Base-by-base conservation (phyloP, 257 asterid species). In the Gentiana macrophylla region DNA sequence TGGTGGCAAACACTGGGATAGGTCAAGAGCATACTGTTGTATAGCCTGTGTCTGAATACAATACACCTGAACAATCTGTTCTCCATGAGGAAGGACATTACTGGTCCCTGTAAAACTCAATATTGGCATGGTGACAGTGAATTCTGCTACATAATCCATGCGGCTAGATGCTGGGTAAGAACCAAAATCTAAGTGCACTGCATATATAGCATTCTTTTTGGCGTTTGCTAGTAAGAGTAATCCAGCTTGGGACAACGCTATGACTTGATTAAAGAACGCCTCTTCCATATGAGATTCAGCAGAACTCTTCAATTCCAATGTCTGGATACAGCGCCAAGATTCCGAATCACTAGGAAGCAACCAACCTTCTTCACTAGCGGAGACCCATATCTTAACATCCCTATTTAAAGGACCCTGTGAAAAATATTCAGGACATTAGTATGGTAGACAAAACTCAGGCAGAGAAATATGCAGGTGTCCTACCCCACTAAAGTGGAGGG, bases 11-110 rank as follows among this genome's bases (percentile, higher is more conserved):
- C 99, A 92, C 71, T 86, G 99, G 13, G 86, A 88, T 67, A 86
- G 76, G 50, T 92, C 95, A 76, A 92, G 70, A 37, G 97, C 95
- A 72, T 92, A 88, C 73, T 88, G 94, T 81, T 92, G 97, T 75
- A 92, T 92, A 63, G 97, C 99, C 69, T 81, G 95, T 1, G 99
- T 92, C 77, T 92, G 99, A 65, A 92, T 94, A 62, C 99, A 88
- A 67, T 92, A 92, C 36, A 92, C 94, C 80, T 83, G 95, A 65
- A 88, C 94, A 64, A 77, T 75, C 68, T 83, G 95, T 57, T 92
- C 95, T 37, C 94, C 95, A 67, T 88, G 82, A 63, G 94, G 91
- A 49, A 81, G 79, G 55, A 74, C 33, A 54, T 82, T 89, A 60
- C 95, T 83, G 2, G 94, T 86, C 69, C 97, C 99, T 1, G 97